Conservation (phyloP, 192 early-diverging fungal genomes). For the Physocladia obscura region DNA sequence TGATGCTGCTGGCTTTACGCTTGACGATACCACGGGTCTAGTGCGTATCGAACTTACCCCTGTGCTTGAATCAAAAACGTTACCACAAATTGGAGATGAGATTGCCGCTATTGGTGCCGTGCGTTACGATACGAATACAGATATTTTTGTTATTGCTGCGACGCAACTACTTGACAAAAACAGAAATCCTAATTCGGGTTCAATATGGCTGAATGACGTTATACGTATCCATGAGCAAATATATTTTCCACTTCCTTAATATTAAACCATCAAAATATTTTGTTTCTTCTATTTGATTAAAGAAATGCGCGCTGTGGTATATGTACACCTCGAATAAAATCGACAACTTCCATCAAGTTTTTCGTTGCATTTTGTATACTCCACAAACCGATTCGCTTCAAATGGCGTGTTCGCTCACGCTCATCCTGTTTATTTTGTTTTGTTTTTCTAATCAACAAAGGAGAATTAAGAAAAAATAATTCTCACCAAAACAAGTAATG, state of each 20-base stretch:
- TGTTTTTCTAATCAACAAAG: not conserved
- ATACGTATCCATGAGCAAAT: not conserved
- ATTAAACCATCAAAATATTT: not conserved
- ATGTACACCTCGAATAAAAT: slow-evolving; percentile 62
- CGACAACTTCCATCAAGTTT: slow-evolving; percentile 69
- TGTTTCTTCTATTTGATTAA: not conserved
- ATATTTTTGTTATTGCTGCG: not conserved
- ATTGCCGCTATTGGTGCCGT: slow-evolving; percentile 4
- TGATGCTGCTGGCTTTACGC: not conserved
- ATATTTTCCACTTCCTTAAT: slow-evolving; percentile 11
- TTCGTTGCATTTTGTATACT: slow-evolving; percentile 73
- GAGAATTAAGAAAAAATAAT: not conserved
- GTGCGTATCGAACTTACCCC: not conserved
- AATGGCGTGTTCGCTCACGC: slow-evolving; percentile 73
- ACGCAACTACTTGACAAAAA: not conserved
- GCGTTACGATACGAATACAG: not conserved
- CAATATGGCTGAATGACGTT: not conserved
- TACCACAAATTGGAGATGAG: not conserved
- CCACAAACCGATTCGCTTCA: slow-evolving; percentile 89
- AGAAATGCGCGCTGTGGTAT: not conserved
- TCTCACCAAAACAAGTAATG: slow-evolving; percentile 59
- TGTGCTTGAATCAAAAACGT: not conserved
- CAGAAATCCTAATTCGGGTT: not conserved
- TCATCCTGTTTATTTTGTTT: slow-evolving; percentile 58
- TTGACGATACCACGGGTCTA: not conserved